Base-by-base conservation (phyloP, 2,329 filamentous ascomycete species). In the Epichloe bromicola region DNA sequence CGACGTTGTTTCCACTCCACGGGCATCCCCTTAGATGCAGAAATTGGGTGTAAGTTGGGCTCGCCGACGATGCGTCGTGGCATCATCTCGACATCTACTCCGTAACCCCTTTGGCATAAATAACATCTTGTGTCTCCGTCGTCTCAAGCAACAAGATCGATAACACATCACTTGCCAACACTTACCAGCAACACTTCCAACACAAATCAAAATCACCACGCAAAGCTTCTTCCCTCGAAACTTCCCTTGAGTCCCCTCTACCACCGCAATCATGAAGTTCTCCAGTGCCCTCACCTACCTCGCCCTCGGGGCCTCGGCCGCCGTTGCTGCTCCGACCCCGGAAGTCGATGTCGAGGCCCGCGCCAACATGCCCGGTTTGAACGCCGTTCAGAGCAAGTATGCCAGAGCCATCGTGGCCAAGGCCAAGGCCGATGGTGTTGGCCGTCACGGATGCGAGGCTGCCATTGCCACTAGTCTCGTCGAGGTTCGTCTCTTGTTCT, bases 381-480 rank as follows among this genome's bases (percentile, higher is more conserved):
- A 58, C 40, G 43, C 50, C 30, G 19, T 49, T 10, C 58, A 60
- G 53, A 55, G 19, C 49, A 50, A 46, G 39, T 47, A 60, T 41
- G 58, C 57, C 36, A 42, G 38, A 26, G 55, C 51, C 50, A 60
- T 60, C 54, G 57, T 60, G 19, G 53, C 39, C 17, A 41, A 56
- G 51, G 53, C 46, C 48, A 56, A 53, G 41, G 47, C 48, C 41
- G 52, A 49, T 30, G 49, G 50, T 14, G 49, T 58, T 37, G 57
- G 57, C 17, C 40, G 47, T n/a, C 57, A 57, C 10, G 58, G 58
- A 36, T 59, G 58, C 50, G 38, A 55, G 20, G 56, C 54, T 39
- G 57, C 48, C 38, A 58, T 60, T 33, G 54, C 57, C 15, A 58
- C 58, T 5, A 57, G 48, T 46, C 54, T 60, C 30, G 53, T 54